A percentile compares a stretch with the other conserved stretches of the same genome.
phyloP scores from a whole-genome alignment of 176 grass and related monocot genomes.

The Poa pratensis region DNA sequence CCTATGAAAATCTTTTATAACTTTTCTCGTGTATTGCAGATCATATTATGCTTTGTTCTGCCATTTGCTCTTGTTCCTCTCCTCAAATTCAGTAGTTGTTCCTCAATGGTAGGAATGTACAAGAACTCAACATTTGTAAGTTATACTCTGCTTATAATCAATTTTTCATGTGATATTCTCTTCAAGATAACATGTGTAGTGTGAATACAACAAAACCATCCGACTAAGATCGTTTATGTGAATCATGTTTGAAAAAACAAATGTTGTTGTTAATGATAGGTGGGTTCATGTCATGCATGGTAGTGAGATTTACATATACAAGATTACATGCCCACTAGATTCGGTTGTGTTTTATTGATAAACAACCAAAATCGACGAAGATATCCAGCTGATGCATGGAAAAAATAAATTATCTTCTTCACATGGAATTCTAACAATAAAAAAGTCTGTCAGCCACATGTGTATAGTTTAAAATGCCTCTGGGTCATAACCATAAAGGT shows the following conservation, averaged over 20 bases:
- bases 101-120: constrained; percentile 52
- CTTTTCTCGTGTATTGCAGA: constrained; percentile 45
- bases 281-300: background rate
- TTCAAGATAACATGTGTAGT: constrained; percentile 4
- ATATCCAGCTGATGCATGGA: background rate
- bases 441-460: too few species aligned
- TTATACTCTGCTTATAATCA: background rate
- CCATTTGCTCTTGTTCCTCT: constrained; percentile 86
- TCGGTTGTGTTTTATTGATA: background rate
- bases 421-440: background rate
- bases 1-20: background rate
- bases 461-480: too few species aligned
- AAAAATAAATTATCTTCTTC: background rate
- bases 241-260: background rate
- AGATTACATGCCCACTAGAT: background rate
- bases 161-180: background rate
- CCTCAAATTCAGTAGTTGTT: constrained; percentile 81
- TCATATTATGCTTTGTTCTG: constrained; percentile 74
- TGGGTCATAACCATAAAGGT: too few species aligned
- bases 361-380: background rate
- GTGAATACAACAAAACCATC: background rate
- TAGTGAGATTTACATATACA: background rate
- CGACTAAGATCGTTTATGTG: background rate
- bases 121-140: constrained; percentile 73
- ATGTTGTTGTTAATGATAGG: background rate